Evolutionary conservation across 495 filamentous ascomycete species (phyloP).

Genomic region (Aspergillus nidulans): DNA sequence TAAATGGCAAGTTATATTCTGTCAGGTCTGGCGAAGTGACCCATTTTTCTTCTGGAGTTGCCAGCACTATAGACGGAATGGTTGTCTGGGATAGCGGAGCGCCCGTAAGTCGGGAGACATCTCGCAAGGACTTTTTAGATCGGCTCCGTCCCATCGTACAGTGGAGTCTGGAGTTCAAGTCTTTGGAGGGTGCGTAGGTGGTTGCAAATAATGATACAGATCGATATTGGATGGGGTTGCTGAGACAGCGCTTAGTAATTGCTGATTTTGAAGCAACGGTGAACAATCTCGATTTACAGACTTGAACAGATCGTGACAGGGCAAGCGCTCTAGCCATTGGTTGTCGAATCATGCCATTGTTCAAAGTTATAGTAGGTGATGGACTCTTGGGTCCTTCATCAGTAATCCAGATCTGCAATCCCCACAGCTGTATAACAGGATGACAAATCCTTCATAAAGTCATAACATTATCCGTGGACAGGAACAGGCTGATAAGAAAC

Average conservation of each 20-base stretch:
- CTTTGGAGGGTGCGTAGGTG: neutral
- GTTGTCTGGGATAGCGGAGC: conserved; percentile 29
- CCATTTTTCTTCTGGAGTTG: conserved; percentile 23
- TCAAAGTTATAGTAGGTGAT: too few relatives aligned
- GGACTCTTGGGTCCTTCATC: too few relatives aligned
- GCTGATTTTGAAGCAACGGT: too few relatives aligned
- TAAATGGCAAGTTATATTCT: conserved; percentile 41
- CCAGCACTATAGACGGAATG: conserved; percentile 15
- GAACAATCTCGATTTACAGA: too few relatives aligned
- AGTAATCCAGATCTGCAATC: too few relatives aligned
- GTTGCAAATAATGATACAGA: neutral
- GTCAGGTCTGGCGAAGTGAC: conserved; percentile 31
- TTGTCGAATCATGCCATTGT: too few relatives aligned
- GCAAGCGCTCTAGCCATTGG: too few relatives aligned
- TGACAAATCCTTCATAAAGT: neutral
- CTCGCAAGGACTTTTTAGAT: conserved; percentile 14
- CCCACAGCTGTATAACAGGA: too few relatives aligned
- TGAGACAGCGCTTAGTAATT: neutral
- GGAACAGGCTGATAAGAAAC: neutral
- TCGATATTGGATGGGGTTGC: neutral
- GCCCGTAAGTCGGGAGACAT: conserved; percentile 25
- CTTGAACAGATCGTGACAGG: too few relatives aligned
- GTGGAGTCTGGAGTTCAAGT: neutral
- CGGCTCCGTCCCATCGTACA: conserved; percentile 7
- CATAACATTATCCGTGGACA: neutral